phyloP scores from a whole-genome alignment of 2,329 filamentous ascomycete species.

The Rutstroemia sp. region DNA sequence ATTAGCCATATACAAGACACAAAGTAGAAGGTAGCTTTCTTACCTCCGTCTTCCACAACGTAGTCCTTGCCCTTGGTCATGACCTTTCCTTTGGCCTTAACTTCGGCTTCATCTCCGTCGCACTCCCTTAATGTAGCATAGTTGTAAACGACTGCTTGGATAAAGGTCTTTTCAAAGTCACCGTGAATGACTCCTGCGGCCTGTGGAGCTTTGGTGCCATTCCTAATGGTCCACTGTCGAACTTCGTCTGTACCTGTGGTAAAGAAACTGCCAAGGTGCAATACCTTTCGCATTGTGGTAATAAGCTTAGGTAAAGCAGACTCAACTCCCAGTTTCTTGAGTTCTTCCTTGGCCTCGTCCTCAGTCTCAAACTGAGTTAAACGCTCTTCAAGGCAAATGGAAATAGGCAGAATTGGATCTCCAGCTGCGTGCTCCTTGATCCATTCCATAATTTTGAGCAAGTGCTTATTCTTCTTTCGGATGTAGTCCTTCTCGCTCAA shows the following conservation, averaged over 20 bases:
- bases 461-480: conserved; percentile 99
- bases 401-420: conserved; percentile 89
- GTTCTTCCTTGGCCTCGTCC: conserved; percentile 71
- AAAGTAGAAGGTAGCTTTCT: conserved; percentile 31
- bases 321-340: conserved; percentile 79
- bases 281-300: conserved; percentile 81
- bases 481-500: conserved; percentile 95
- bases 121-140: conserved; percentile 73
- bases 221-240: conserved; percentile 95
- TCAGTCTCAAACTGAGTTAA: conserved; percentile 75
- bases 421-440: conserved; percentile 83
- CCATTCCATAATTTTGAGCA: conserved; percentile 90
- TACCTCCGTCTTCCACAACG: conserved; percentile 69
- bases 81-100: conserved; percentile 91
- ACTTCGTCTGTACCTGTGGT: conserved; percentile 94
- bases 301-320: conserved; percentile 90
- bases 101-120: conserved; percentile 70
- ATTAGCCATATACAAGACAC: background rate
- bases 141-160: conserved; percentile 93
- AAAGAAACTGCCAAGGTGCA: conserved; percentile 94
- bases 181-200: conserved; percentile 97
- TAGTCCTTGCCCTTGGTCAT: conserved; percentile 99
- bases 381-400: conserved; percentile 87
- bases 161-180: conserved; percentile 99
- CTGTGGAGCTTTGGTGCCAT: conserved; percentile 93